phyloP scores from a whole-genome alignment of 331 rosid species.

The Rosa hybrid region DNA sequence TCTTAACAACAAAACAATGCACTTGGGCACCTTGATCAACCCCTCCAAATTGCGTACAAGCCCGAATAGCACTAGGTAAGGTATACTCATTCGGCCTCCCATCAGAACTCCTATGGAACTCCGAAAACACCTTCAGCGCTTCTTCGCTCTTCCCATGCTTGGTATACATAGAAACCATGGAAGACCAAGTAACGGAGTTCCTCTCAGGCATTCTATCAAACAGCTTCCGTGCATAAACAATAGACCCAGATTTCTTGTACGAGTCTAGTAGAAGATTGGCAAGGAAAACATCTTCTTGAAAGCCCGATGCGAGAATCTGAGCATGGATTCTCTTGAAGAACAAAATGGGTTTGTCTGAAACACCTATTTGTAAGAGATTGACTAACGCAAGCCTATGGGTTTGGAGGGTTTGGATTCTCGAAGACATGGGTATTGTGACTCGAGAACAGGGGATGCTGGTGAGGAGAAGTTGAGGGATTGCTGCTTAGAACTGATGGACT shows the following conservation, averaged over 20 bases:
- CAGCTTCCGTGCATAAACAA: constrained; percentile 52
- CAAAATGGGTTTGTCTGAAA: constrained; percentile 24
- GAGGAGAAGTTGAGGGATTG: constrained; percentile 23
- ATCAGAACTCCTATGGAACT: constrained; percentile 40
- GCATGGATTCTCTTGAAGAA: constrained; percentile 51
- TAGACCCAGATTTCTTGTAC: constrained; percentile 36
- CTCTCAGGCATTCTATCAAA: constrained; percentile 60
- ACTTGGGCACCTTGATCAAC: constrained; percentile 46
- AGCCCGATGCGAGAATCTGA: constrained; percentile 53
- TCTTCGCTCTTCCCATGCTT: constrained; percentile 41
- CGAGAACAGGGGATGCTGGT: constrained; percentile 26
- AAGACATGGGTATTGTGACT: constrained; percentile 20
- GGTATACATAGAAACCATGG: constrained; percentile 73
- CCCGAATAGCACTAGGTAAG: constrained; percentile 62
- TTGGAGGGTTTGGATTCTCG: constrained; percentile 27
- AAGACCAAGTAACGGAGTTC: constrained; percentile 71
- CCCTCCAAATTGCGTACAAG: constrained; percentile 54
- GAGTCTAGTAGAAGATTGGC: constrained; percentile 53
- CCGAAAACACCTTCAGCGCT: constrained; percentile 49
- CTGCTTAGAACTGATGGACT: not conserved
- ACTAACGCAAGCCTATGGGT: constrained; percentile 48
- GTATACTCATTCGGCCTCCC: constrained; percentile 61
- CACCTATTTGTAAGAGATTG: constrained; percentile 39
- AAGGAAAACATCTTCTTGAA: constrained; percentile 54
- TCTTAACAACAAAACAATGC: constrained; percentile 59